Evolutionary conservation across 345 rosid species (phyloP).

Genomic region (Anastatica hierochuntica): DNA sequence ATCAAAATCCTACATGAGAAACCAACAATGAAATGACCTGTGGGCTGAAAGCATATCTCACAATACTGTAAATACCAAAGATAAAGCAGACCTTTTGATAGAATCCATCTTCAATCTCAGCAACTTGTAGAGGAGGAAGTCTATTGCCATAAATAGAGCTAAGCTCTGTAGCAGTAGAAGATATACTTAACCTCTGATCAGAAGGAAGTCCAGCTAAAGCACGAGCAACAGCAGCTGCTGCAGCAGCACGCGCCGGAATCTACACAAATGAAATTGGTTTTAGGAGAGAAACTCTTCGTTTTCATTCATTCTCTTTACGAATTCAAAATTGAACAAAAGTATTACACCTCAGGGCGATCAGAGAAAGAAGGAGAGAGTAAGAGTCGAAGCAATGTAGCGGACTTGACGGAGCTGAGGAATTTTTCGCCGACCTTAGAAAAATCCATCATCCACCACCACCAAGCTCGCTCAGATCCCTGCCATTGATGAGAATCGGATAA

Average conservation of each 20-base stretch:
- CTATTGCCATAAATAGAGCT: constrained; percentile 68
- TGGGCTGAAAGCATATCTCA: not conserved
- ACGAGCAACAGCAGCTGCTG: constrained; percentile 97
- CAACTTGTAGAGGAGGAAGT: constrained; percentile 42
- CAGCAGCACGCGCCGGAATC: constrained; percentile 97
- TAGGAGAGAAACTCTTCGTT: too few species aligned
- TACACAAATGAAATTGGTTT: constrained; percentile 25
- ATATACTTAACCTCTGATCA: constrained; percentile 61
- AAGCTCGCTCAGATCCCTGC: too few species aligned
- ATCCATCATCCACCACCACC: constrained; percentile 53
- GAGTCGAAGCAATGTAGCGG: constrained; percentile 85
- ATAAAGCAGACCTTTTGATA: constrained; percentile 53
- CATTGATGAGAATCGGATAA: too few species aligned
- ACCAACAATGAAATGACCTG: not conserved
- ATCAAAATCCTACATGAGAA: constrained; percentile 71
- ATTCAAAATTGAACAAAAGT: not conserved
- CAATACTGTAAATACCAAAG: not conserved
- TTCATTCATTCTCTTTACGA: too few species aligned
- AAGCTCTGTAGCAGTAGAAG: constrained; percentile 71
- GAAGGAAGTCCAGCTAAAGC: constrained; percentile 79
- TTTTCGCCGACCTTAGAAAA: constrained; percentile 88
- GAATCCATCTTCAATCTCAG: constrained; percentile 74
- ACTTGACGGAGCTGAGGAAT: constrained; percentile 82
- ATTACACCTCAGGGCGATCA: constrained; percentile 79
- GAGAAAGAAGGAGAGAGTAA: constrained; percentile 48